A percentile compares a stretch with the other conserved stretches of the same genome.
phyloP scores from a whole-genome alignment of 805 yeast species.

The Metschnikowia sp. region DNA sequence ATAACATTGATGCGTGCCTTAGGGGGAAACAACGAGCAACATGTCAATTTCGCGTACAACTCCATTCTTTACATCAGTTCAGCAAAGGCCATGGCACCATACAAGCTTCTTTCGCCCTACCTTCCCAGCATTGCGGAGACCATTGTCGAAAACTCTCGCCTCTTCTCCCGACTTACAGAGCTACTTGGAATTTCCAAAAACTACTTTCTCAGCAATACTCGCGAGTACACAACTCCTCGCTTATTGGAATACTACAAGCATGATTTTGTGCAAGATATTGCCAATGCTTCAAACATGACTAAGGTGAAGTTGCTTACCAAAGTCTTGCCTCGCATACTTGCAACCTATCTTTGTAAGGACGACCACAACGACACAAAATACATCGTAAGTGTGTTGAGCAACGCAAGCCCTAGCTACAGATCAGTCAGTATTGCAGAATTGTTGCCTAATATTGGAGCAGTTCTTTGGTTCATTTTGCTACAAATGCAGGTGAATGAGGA shows the following conservation, averaged over 20 bases:
- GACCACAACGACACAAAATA: constrained; percentile 46
- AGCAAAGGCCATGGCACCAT: constrained; percentile 59
- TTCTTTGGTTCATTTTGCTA: constrained; percentile 34
- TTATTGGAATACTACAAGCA: constrained; percentile 63
- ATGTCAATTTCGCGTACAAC: constrained; percentile 65
- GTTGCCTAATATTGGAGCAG: constrained; percentile 36
- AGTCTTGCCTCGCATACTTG: constrained; percentile 52
- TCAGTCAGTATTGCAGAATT: constrained; percentile 29
- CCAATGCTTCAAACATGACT: constrained; percentile 45
- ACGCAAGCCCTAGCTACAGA: constrained; percentile 49
- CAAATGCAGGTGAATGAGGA: constrained; percentile 32
- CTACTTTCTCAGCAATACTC: constrained; percentile 65
- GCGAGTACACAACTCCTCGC: constrained; percentile 72
- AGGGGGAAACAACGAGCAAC: constrained; percentile 62
- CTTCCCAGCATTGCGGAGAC: constrained; percentile 68
- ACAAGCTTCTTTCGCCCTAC: constrained; percentile 76
- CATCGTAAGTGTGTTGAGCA: constrained; percentile 50
- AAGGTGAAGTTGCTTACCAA: constrained; percentile 47
- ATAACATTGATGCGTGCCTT: constrained; percentile 63
- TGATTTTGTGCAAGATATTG: constrained; percentile 62
- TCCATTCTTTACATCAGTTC: constrained; percentile 57
- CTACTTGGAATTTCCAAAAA: constrained; percentile 59
- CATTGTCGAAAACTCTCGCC: constrained; percentile 55
- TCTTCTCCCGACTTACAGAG: constrained; percentile 59
- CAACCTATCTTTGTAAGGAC: constrained; percentile 53